Conservation (phyloP, 2,329 filamentous ascomycete species). For the Plenodomus biglobosus region DNA sequence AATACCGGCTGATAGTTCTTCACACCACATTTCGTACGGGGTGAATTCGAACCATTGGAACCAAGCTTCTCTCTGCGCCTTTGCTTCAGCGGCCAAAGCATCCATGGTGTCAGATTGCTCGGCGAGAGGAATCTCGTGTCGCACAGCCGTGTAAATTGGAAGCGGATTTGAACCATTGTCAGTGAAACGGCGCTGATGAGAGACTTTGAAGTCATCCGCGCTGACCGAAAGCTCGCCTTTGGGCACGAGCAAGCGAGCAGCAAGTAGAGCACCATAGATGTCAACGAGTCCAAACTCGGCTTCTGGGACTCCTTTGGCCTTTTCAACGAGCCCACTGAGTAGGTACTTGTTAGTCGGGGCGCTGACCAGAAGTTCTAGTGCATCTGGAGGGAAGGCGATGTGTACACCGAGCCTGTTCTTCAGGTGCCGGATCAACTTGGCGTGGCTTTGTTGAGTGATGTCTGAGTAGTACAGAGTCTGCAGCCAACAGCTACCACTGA, state of each 20-base stretch:
- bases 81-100: slow-evolving; percentile 45
- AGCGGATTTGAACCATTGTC: slow-evolving; percentile 79
- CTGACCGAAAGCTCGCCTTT: slow-evolving; percentile 78
- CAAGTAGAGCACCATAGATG: slow-evolving; percentile 83
- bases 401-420: slow-evolving; percentile 84
- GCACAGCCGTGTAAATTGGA: slow-evolving; percentile 92
- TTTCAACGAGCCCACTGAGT: slow-evolving; percentile 85
- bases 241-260: slow-evolving; percentile 81
- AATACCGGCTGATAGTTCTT: slow-evolving; percentile 88
- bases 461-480: slow-evolving; percentile 86
- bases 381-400: slow-evolving; percentile 87
- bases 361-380: slow-evolving; percentile 77
- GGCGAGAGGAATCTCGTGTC: slow-evolving; percentile 84
- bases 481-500: slow-evolving; percentile 95
- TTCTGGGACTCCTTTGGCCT: slow-evolving; percentile 77
- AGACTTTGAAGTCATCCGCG: slow-evolving; percentile 82
- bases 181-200: slow-evolving; percentile 76
- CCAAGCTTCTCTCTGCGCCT: slow-evolving; percentile 70
- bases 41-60: slow-evolving; percentile 96
- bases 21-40: slow-evolving; percentile 92
- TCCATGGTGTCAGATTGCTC: slow-evolving; percentile 47
- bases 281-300: slow-evolving; percentile 91
- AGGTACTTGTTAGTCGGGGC: slow-evolving; percentile 93
- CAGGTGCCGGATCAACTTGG: slow-evolving; percentile 75
- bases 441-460: slow-evolving; percentile 67